phyloP scores from a whole-genome alignment of 345 rosid genomes.

The Eucalyptus lansdowneana region DNA sequence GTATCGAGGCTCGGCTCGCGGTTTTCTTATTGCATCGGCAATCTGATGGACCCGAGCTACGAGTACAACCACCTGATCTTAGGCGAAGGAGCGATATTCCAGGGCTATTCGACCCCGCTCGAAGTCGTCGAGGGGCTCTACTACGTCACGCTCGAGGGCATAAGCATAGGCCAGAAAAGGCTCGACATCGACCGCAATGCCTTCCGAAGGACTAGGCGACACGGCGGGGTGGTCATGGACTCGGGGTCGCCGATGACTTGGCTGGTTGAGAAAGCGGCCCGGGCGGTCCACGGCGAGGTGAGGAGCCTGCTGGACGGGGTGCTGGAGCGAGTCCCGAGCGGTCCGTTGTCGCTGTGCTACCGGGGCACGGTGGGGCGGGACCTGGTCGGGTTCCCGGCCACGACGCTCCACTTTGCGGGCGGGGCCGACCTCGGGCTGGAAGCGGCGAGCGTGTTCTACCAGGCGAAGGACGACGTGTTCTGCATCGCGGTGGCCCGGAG shows the following conservation, averaged over 20 bases:
- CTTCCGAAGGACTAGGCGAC: not conserved
- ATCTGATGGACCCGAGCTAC: not conserved
- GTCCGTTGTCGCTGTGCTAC: slow-evolving; percentile 13
- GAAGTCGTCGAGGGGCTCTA: not conserved
- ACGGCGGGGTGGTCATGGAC: slow-evolving; percentile 12
- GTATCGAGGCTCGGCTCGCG: not conserved
- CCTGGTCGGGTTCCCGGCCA: slow-evolving; percentile 34
- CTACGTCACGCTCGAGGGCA: slow-evolving; percentile 14
- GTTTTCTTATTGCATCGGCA: slow-evolving; percentile 35
- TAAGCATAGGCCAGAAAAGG: slow-evolving; percentile 12
- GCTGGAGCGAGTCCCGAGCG: not conserved
- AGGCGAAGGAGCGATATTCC: slow-evolving; percentile 7
- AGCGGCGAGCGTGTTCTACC: slow-evolving; percentile 28
- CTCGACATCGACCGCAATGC: slow-evolving; percentile 5
- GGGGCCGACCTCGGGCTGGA: slow-evolving; percentile 50
- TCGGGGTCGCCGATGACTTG: slow-evolving; percentile 8
- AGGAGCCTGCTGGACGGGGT: not conserved
- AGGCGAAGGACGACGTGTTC: slow-evolving; percentile 10
- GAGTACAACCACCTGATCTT: slow-evolving; percentile 6
- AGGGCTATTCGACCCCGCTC: slow-evolving; percentile 24
- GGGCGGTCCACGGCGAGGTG: slow-evolving; percentile 2
- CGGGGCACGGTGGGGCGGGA: slow-evolving; percentile 19
- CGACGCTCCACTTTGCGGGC: slow-evolving; percentile 30
- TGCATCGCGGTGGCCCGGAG: slow-evolving; percentile 32
- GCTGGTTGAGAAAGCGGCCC: not conserved